A percentile compares a stretch with the other conserved stretches of the same genome.
phyloP scores from a whole-genome alignment of 169 alveolate genomes.

The Plasmodium vinckei region DNA sequence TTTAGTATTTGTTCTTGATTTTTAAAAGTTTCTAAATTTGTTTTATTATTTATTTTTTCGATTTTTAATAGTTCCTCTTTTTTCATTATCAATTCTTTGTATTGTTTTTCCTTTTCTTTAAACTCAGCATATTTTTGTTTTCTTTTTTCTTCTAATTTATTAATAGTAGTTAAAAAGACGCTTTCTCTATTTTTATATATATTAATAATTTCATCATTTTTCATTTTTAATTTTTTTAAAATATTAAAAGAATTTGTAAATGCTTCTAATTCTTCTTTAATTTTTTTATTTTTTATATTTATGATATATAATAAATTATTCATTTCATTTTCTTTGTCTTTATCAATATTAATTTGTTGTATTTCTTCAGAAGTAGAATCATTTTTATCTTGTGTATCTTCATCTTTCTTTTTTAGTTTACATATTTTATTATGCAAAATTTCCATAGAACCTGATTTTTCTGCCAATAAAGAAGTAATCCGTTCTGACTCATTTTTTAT shows the following conservation, averaged over 20 bases:
- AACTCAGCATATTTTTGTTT: conserved; percentile 11
- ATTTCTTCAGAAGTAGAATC: not conserved
- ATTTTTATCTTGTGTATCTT: not conserved
- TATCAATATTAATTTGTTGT: not conserved
- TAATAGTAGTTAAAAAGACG: conserved; percentile 5
- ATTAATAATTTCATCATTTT: conserved; percentile 55
- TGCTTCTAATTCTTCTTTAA: conserved; percentile 37
- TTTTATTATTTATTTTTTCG: conserved; percentile 42
- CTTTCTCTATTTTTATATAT: conserved; percentile 55
- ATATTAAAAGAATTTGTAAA: conserved; percentile 4
- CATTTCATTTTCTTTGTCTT: conserved; percentile 10
- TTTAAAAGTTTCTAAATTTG: conserved; percentile 13
- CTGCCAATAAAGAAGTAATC: not conserved
- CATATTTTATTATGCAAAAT: conserved; percentile 1
- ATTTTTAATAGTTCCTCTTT: conserved; percentile 9
- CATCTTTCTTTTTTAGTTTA: conserved; percentile 1
- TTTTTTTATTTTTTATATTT: conserved; percentile 30
- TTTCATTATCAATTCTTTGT: conserved; percentile 36
- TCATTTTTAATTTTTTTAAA: conserved; percentile 36
- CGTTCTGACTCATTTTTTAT: conserved; percentile 15
- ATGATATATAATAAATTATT: conserved; percentile 19
- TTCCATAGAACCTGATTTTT: conserved; percentile 11
- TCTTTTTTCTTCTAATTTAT: conserved; percentile 36
- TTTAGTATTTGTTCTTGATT: conserved; percentile 25
- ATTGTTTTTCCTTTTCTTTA: conserved; percentile 56